Base-by-base conservation (phyloP, 768 basidiomycete species). In the Crucibulum laeve region DNA sequence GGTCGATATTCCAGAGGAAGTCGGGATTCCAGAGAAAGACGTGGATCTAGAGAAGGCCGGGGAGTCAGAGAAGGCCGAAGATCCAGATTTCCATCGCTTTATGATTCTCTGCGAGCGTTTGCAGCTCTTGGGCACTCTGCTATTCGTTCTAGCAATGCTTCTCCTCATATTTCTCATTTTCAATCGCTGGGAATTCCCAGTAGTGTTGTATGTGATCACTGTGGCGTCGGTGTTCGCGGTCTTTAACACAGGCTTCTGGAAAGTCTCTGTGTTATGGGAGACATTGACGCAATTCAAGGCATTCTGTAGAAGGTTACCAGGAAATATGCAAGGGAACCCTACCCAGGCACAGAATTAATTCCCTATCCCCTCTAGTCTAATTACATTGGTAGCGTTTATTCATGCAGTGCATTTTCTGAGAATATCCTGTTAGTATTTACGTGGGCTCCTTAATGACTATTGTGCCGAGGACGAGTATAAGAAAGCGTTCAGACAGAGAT, bases 51-150 rank as follows among this genome's bases (percentile, higher is more conserved):
- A n/a, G n/a, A n/a, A n/a, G n/a, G n/a, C n/a, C n/a, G n/a, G n/a
- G n/a, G n/a, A n/a, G n/a, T n/a, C n/a, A n/a, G n/a, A n/a, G n/a
- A n/a, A n/a, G n/a, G n/a, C n/a, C n/a, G n/a, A n/a, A n/a, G n/a
- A n/a, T n/a, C n/a, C n/a, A n/a, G 24, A 47, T 3, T 42, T 42
- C 46, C 19, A 24, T 6, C 23, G n/a, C 15, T 47, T 44, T n/a
- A 25, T 42, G 10, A 40, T 23, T 19, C 6, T 47, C 24, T 47
- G 46, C 46, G 46, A 47, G 25, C 42, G 43, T 11, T 38, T 47
- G 7, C 46, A 43, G 24, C 26, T 47, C 6, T 15, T 42, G 14
- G 46, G 42, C 13, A 47, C 46, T 5, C n/a, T 43, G 3, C 17
- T 43, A 15, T 47, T 47, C 34, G 32, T 47, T 11, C 28, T 36